Base-by-base conservation (phyloP, 768 basidiomycete genomes). In the Brasilioporus rufonigricans region DNA sequence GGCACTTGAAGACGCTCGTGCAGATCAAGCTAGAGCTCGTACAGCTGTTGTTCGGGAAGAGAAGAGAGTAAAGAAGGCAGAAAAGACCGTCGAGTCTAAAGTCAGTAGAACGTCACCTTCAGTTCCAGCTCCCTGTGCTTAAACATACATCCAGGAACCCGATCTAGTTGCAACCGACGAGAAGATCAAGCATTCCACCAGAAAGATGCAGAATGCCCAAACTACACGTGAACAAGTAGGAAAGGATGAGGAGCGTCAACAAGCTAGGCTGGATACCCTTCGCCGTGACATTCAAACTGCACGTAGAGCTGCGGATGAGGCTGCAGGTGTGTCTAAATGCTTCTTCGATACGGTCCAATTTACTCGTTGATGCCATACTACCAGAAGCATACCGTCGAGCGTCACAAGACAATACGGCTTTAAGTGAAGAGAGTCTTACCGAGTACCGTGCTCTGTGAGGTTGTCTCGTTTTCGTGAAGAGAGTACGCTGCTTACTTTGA, bases 31-130 rank as follows among this genome's bases (percentile, higher is more conserved):
- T 3, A 86, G 82, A 68, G 85, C 86, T 8, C 80, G 91, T 18
- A 80, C 85, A 10, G 73, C 77, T 6, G 87, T 93, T 0, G 82
- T 87, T 75, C 89, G 89, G 73, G 86, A 88, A 60, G 94, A 99
- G 72, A 88, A 87, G 72, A 81, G 74, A 43, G 86, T 96, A 54
- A 97, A 97, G 75, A 91, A 88, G 69, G 87, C 87, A 1, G 95
- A 98, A 71, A 98, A 95, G 70, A 77, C 84, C 0, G 71, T 95
- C 10, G 96, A 98, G 55, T 83, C 79, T 16, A 92, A 91, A 76
- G 94, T 88, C 35, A 36, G 78, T 63, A 21, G 16, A 38, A 24
- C 1, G n/a, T 49, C n/a, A 1, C 6, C 13, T 13, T 53, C 3
- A 3, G 18, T 32, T 24, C 18, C 26, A 4, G 35, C 16, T 19